These are phyloP conservation scores for Jatropha multifida DNA, from an alignment of 441 rosid genomes.

Conservation along the genomic window DNA sequence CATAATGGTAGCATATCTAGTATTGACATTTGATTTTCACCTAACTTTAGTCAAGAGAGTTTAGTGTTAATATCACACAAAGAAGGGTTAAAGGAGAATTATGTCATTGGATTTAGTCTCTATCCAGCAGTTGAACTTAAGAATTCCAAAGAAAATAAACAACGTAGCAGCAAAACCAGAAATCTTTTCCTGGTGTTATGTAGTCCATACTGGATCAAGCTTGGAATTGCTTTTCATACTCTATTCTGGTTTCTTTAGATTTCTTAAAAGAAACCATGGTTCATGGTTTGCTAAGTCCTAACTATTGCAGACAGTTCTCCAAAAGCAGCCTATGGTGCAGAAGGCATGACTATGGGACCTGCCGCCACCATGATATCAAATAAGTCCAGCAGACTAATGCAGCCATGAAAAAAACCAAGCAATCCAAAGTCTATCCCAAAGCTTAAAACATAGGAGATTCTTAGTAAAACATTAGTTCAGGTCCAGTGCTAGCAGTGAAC, in stretches of 20 bases:
- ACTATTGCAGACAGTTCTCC: too few species aligned
- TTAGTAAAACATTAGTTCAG: not conserved
- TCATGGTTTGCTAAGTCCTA: too few species aligned
- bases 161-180: not conserved
- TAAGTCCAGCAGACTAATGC: not conserved
- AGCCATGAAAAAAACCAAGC: not conserved
- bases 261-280: too few species aligned
- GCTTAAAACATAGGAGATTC: not conserved
- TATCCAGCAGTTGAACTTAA: not conserved
- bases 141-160: not conserved
- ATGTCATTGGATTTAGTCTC: not conserved
- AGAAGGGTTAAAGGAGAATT: not conserved
- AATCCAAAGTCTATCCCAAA: not conserved
- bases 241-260: too few species aligned
- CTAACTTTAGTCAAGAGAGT: not conserved
- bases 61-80: not conserved
- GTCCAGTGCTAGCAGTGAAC: not conserved
- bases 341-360: too few species aligned
- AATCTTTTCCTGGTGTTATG: not conserved
- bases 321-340: too few species aligned
- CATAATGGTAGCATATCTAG: not conserved
- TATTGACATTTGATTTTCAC: not conserved
- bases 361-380: not conserved
- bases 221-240: too few species aligned
- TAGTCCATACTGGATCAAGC: too few species aligned